A percentile compares a stretch with the other conserved stretches of the same genome.
These are phyloP conservation scores for Neoascochyta sp. DNA, from an alignment of 2,329 filamentous ascomycete species.

Conservation along the genomic window DNA sequence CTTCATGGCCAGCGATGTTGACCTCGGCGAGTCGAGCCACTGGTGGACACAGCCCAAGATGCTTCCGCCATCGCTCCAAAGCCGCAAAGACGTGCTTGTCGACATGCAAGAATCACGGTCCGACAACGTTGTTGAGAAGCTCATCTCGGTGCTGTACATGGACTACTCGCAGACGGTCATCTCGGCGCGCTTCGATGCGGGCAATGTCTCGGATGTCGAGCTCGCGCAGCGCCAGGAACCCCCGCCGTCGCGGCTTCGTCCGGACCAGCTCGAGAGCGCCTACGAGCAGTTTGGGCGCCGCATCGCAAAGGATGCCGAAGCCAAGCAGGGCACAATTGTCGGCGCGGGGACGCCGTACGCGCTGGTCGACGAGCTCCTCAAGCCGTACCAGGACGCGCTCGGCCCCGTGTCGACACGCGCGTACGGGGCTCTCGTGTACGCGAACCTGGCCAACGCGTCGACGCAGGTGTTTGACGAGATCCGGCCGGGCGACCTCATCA, in stretches of 20 bases:
- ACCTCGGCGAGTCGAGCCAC: conserved; percentile 66
- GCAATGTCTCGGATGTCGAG: conserved; percentile 66
- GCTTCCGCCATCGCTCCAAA: conserved; percentile 76
- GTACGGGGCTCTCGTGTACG: conserved; percentile 89
- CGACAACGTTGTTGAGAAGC: conserved; percentile 71
- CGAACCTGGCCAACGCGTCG: conserved; percentile 90
- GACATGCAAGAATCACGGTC: conserved; percentile 78
- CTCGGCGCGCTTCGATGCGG: conserved; percentile 72
- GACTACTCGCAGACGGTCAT: conserved; percentile 96
- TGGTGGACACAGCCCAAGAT: conserved; percentile 87
- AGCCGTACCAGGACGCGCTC: conserved; percentile 68
- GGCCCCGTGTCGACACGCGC: conserved; percentile 80
- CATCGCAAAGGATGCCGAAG: conserved; percentile 66
- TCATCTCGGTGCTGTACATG: conserved; percentile 83
- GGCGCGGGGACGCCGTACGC: conserved; percentile 78
- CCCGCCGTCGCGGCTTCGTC: conserved; percentile 75
- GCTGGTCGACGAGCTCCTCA: conserved; percentile 75
- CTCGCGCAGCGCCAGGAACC: conserved; percentile 84
- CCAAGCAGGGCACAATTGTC: conserved; percentile 74
- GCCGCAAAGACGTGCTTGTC: conserved; percentile 75
- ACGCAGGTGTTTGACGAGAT: conserved; percentile 91
- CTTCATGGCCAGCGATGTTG: conserved; percentile 83
- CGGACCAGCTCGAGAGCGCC: conserved; percentile 87
- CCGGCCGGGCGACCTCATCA: conserved; percentile 85
- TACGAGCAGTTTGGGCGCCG: conserved; percentile 77